Evolutionary conservation across 805 yeast species (phyloP), one percentile per base, ranked within the genome.

Genomic region (Starmerella bombi): DNA sequence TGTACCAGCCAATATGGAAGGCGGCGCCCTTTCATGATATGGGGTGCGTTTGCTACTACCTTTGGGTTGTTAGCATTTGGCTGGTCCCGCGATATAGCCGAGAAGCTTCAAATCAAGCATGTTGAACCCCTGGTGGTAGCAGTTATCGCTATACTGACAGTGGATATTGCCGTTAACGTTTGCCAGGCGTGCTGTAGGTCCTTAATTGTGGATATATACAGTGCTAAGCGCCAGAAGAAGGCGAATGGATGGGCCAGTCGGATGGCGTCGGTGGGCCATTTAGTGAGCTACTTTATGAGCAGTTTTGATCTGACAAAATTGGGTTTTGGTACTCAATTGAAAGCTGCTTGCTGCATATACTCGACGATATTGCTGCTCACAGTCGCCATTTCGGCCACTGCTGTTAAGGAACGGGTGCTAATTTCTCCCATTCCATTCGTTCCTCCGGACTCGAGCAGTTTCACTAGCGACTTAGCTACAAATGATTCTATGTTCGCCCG

Each of bases 181-280:
- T 75, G 75, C 39, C 79, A 74, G 49, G 78, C 80, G 1, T 65
- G 76, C 5, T 59, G 73, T 7, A 61, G 81, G 10, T 80, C 81
- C 0, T 63, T 73, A 31, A 71, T 75, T 23, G 78, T 75, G 18
- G 81, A 75, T 50, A 70, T 71, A 45, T 73, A 74, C 6, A 71
- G 77, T 4, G 63, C 72, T 0, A 56, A 61, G 37, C 80, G 72
- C 48, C 80, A 75, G 49, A 72, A 69, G 40, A 50, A 60, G 4
- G 76, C 78, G 8, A 75, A 74, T 52, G 80, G 78, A 1, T 72
- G 77, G 77, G 80, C 79, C 1, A 77, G 80, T 1, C 59, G 77
- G 36, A 65, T 75, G 74, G 71, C 73, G 37, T 75, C 80, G 0
- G 60, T 62, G 1, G 76, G 77, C 46, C 75, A 75, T 45, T 71